Percentiles rank a stretch among this genome's conserved stretches.
Conservation (phyloP, 148 eudicot species). For the Rheum nobile region DNA sequence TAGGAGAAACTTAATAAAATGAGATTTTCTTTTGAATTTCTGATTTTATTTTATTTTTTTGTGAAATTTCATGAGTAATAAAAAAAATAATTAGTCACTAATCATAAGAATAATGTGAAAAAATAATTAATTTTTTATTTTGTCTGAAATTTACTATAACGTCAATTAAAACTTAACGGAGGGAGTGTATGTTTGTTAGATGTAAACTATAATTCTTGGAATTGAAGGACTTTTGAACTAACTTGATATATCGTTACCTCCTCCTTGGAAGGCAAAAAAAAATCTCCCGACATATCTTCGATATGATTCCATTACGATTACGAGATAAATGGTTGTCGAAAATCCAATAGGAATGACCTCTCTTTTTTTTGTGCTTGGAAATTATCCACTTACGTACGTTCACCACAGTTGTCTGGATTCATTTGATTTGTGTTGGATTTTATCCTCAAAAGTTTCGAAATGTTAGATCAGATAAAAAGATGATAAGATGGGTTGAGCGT, state of each 20-base stretch:
- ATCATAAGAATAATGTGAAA: too few relatives aligned
- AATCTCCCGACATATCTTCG: not conserved
- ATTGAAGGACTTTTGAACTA: not conserved
- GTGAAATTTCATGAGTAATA: too few relatives aligned
- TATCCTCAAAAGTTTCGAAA: not conserved
- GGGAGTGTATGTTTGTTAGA: not conserved
- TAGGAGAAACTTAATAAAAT: too few relatives aligned
- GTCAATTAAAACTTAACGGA: too few relatives aligned
- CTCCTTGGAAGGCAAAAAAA: not conserved
- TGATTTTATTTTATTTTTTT: too few relatives aligned
- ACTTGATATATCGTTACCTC: not conserved
- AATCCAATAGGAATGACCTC: not conserved
- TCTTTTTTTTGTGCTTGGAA: not conserved
- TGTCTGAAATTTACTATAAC: too few relatives aligned
- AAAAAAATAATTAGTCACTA: too few relatives aligned
- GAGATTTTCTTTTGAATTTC: too few relatives aligned
- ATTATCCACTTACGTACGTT: not conserved
- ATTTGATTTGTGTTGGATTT: not conserved
- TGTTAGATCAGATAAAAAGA: not conserved
- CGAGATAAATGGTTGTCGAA: not conserved
- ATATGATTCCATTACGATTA: not conserved
- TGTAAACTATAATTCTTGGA: not conserved
- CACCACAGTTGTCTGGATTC: not conserved
- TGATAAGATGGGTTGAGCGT: not conserved
- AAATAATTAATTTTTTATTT: too few relatives aligned